phyloP scores from a whole-genome alignment of 495 filamentous ascomycete species.

The Aspergillus haitiensis region DNA sequence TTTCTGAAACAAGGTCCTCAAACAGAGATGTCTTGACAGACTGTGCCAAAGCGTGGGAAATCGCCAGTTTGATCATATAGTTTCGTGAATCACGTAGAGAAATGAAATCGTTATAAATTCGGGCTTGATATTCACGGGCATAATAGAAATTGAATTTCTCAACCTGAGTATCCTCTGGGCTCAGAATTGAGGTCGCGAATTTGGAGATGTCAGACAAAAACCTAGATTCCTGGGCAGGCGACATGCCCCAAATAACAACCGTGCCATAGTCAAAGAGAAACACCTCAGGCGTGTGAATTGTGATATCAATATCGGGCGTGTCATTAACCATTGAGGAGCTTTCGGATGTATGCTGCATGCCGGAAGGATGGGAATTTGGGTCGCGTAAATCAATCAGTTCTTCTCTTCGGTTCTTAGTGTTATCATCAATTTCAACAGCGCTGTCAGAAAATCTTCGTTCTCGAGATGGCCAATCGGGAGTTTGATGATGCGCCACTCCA shows the following conservation, averaged over 20 bases:
- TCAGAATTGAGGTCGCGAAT: conserved; percentile 88
- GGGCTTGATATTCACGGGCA: conserved; percentile 91
- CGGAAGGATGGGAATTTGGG: conserved; percentile 34
- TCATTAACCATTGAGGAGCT: conserved; percentile 31
- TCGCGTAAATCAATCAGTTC: conserved; percentile 56
- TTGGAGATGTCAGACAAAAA: conserved; percentile 95
- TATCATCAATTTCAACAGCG: conserved; percentile 57
- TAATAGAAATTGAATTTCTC: conserved; percentile 99
- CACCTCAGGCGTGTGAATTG: conserved; percentile 86
- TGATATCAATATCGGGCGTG: conserved; percentile 52
- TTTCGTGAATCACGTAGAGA: conserved; percentile 86
- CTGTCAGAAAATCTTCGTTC: conserved; percentile 69
- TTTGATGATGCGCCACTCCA: conserved; percentile 25
- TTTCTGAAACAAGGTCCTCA: conserved; percentile 91
- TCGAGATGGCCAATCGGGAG: conserved; percentile 40
- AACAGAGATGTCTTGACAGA: conserved; percentile 96
- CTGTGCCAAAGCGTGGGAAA: conserved; percentile 91
- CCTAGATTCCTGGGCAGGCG: conserved; percentile 73
- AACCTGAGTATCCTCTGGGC: conserved; percentile 83
- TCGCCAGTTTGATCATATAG: conserved; percentile 97
- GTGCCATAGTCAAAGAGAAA: conserved; percentile 98
- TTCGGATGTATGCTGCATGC: conserved; percentile 30
- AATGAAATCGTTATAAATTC: conserved; percentile 99
- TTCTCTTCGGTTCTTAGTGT: conserved; percentile 47
- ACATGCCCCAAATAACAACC: conserved; percentile 99